A percentile compares a stretch with the other conserved stretches of the same genome.
Conservation (phyloP, 2,329 filamentous ascomycete species). For the Colletotrichum gigasporum region DNA sequence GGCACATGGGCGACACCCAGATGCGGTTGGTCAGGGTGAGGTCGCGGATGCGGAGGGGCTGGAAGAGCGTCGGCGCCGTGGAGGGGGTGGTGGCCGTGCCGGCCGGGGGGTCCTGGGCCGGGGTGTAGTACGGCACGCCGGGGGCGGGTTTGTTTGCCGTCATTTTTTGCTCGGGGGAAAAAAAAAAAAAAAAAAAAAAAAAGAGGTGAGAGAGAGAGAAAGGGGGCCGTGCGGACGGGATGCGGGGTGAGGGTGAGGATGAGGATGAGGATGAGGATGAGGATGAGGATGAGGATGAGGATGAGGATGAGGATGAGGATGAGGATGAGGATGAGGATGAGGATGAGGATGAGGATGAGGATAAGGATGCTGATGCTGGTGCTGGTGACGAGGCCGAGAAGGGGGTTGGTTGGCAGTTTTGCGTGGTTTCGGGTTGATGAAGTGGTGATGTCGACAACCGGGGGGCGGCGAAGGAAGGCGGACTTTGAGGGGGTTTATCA, state of each 20-base stretch:
- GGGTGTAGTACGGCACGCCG: conserved; percentile 63
- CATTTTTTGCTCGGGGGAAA: conserved; percentile 29
- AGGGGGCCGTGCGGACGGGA: too few species aligned
- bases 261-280: not conserved
- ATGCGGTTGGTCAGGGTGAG: conserved; percentile 66
- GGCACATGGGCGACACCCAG: conserved; percentile 70
- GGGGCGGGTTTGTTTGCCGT: conserved; percentile 49
- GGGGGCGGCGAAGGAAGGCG: not conserved
- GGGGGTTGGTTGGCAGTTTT: conserved; percentile 1
- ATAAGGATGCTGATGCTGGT: not conserved
- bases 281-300: not conserved
- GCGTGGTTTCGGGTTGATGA: conserved; percentile 21
- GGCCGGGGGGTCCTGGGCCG: conserved; percentile 60
- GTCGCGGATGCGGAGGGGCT: conserved; percentile 63
- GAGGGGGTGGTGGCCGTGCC: conserved; percentile 54
- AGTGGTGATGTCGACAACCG: not conserved
- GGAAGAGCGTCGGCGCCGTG: conserved; percentile 63
- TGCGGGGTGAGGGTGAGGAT: not conserved
- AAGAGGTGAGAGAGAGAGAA: too few species aligned
- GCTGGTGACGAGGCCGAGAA: not conserved
- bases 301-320: too few species aligned
- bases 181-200: too few species aligned
- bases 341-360: not conserved
- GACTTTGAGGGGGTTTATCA: conserved; percentile 22
- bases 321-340: not conserved